These are phyloP conservation scores for Ceratobasidium sp. DNA, from an alignment of 1,284 basidiomycete genomes.

Conservation along the genomic window DNA sequence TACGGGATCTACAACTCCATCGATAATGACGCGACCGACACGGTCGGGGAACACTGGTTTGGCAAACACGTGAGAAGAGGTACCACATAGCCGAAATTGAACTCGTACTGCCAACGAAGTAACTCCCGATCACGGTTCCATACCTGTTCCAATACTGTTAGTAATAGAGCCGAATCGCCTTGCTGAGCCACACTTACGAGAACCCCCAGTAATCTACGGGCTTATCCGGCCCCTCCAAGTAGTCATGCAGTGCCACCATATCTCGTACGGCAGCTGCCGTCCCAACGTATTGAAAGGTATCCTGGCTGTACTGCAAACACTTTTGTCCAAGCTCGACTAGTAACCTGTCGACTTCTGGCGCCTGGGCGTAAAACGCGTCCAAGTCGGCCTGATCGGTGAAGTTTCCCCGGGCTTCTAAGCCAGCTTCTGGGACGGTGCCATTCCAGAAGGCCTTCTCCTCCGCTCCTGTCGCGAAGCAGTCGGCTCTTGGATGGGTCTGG, in stretches of 20 bases:
- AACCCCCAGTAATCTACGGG: slow-evolving; percentile 44
- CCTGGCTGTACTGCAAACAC: neutral
- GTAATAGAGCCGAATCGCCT: neutral
- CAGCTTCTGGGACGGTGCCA: slow-evolving; percentile 40
- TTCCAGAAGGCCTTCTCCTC: slow-evolving; percentile 31
- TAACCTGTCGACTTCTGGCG: neutral
- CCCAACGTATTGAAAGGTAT: slow-evolving; percentile 22
- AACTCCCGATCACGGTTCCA: slow-evolving; percentile 45
- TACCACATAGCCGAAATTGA: too few relatives aligned
- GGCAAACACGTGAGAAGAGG: neutral
- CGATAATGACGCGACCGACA: slow-evolving; percentile 43
- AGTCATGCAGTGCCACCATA: slow-evolving; percentile 44
- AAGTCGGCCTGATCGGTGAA: slow-evolving; percentile 13
- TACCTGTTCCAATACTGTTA: slow-evolving; percentile 36
- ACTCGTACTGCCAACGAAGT: slow-evolving; percentile 42
- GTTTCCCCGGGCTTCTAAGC: slow-evolving; percentile 38
- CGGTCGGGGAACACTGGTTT: slow-evolving; percentile 43
- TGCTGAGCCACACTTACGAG: slow-evolving; percentile 28
- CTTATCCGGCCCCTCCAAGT: slow-evolving; percentile 41
- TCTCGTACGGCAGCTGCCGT: slow-evolving; percentile 37
- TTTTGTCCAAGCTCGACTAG: neutral
- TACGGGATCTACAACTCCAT: slow-evolving; percentile 42
- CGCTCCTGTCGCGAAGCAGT: slow-evolving; percentile 24
- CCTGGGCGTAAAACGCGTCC: slow-evolving; percentile 14
- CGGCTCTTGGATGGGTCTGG: slow-evolving; percentile 9